These are phyloP conservation scores for Epichloe hybrida DNA, from an alignment of 2,329 filamentous ascomycete species.

Conservation along the genomic window DNA sequence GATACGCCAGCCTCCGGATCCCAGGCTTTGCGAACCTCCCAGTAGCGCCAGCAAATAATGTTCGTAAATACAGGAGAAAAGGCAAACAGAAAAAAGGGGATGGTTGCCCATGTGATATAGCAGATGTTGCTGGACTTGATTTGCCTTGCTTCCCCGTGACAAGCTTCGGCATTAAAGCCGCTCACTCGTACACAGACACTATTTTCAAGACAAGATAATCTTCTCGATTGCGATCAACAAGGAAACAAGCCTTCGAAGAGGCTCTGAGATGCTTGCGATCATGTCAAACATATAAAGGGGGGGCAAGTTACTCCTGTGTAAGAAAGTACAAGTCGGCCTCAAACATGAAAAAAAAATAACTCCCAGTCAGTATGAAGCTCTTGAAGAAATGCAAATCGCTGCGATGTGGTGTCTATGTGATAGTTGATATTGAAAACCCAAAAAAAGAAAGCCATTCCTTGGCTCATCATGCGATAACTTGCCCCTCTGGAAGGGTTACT, in stretches of 20 bases:
- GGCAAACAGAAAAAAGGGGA: background rate
- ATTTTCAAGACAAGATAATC: background rate
- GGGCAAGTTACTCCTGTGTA: background rate
- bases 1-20: constrained; percentile 2
- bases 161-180: background rate
- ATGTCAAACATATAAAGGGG: background rate
- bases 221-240: background rate
- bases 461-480: background rate
- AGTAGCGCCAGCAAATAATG: constrained; percentile 3
- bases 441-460: background rate
- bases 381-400: constrained; percentile 13
- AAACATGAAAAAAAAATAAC: background rate
- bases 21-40: background rate
- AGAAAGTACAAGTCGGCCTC: constrained; percentile 1
- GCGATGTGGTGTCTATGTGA: constrained; percentile 18
- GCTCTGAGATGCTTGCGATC: background rate
- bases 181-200: background rate
- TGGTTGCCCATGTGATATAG: background rate
- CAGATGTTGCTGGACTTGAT: background rate
- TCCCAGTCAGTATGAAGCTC: constrained; percentile 1
- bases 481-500: background rate
- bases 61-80: background rate
- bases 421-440: background rate
- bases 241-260: background rate
- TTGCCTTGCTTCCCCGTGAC: background rate